Conservation (phyloP, 148 eudicot genomes). For the Salicornia ramosissima region DNA sequence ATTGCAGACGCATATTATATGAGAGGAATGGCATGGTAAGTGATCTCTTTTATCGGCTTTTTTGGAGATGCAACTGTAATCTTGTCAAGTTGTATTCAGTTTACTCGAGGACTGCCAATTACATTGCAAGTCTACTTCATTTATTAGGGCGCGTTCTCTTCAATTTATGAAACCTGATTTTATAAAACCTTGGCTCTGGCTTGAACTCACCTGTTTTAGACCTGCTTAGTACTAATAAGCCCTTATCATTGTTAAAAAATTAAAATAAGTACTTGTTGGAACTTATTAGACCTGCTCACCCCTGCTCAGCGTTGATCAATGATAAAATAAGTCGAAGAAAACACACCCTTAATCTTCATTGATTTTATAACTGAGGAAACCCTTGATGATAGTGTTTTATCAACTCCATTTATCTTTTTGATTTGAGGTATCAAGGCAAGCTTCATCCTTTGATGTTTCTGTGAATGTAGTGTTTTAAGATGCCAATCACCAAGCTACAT, state of each 20-base stretch:
- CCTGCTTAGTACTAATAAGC: too few relatives aligned
- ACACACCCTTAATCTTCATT: too few relatives aligned
- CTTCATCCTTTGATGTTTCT: neutral
- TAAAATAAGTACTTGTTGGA: too few relatives aligned
- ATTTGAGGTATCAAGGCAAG: neutral
- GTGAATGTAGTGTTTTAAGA: neutral
- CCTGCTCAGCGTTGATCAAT: too few relatives aligned
- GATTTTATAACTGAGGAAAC: neutral
- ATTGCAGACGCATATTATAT: constrained; percentile 87
- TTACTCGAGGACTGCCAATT: neutral
- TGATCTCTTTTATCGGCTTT: neutral
- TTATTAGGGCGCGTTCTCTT: too few relatives aligned
- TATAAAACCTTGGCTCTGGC: too few relatives aligned
- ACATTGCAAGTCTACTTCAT: neutral
- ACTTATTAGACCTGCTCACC: too few relatives aligned
- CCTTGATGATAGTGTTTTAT: neutral
- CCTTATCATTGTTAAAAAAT: too few relatives aligned
- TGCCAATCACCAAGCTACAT: neutral
- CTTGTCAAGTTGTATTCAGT: neutral
- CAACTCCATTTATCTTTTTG: neutral
- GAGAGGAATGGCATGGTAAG: constrained; percentile 98
- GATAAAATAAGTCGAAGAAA: too few relatives aligned
- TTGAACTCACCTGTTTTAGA: too few relatives aligned
- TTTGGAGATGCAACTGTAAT: neutral
- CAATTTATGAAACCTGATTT: too few relatives aligned